These are phyloP conservation scores for Collybia nuda DNA, from an alignment of 768 basidiomycete genomes.

Conservation along the genomic window DNA sequence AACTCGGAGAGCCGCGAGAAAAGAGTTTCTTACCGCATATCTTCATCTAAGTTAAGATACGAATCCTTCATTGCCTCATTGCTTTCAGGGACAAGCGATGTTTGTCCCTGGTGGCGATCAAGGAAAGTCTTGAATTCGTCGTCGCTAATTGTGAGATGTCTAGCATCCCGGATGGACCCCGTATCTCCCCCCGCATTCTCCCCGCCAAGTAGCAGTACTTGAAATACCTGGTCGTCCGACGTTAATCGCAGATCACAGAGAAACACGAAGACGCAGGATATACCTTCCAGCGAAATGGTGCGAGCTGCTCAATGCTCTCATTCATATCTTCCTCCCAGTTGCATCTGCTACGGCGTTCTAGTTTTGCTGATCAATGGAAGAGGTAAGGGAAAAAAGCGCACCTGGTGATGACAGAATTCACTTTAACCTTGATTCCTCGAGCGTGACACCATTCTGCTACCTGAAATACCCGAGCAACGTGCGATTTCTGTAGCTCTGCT, in stretches of 20 bases:
- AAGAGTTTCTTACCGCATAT: slow-evolving; percentile 26
- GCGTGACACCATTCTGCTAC: slow-evolving; percentile 33
- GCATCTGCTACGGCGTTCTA: slow-evolving; percentile 17
- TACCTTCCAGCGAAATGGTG: slow-evolving; percentile 41
- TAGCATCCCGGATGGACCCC: slow-evolving; percentile 8
- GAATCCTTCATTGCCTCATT: slow-evolving; percentile 38
- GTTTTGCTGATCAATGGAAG: too few species aligned
- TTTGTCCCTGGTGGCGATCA: slow-evolving; percentile 22
- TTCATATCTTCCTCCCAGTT: slow-evolving; percentile 43
- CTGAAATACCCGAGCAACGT: slow-evolving; percentile 30
- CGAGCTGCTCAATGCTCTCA: slow-evolving; percentile 27
- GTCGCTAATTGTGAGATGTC: slow-evolving; percentile 29
- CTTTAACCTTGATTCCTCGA: slow-evolving; percentile 34
- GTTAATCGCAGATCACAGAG: neutral
- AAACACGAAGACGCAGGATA: neutral
- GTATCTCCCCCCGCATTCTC: slow-evolving; percentile 16
- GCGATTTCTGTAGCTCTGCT: slow-evolving; percentile 24
- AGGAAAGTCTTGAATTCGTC: slow-evolving; percentile 33
- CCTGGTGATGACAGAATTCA: slow-evolving; percentile 31
- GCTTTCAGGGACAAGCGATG: slow-evolving; percentile 31
- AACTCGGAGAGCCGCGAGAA: neutral
- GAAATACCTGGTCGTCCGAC: slow-evolving; percentile 15
- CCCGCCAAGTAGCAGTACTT: slow-evolving; percentile 20
- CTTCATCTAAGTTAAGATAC: slow-evolving; percentile 34
- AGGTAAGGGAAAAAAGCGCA: neutral